These are phyloP conservation scores for Euphorbia peplus DNA, from an alignment of 345 rosid genomes.

Conservation along the genomic window DNA sequence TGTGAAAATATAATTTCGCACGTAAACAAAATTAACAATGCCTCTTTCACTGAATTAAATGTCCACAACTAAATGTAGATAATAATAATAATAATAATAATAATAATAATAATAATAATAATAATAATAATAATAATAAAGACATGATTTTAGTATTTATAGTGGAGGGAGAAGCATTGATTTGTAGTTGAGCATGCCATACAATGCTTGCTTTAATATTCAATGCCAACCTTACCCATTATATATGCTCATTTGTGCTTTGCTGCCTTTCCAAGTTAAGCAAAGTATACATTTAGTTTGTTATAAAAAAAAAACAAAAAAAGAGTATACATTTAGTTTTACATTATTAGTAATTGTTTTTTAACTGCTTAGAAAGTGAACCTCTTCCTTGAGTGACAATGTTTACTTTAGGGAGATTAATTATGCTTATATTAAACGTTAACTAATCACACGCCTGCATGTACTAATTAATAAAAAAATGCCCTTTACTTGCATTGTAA, in stretches of 20 bases:
- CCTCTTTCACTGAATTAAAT: too few species aligned
- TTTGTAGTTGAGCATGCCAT: constrained; percentile 28
- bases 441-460: constrained; percentile 8
- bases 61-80: too few species aligned
- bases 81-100: too few species aligned
- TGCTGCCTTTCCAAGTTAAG: constrained; percentile 45
- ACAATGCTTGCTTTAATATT: constrained; percentile 16
- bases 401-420: background rate
- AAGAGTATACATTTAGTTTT: too few species aligned
- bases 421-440: constrained; percentile 2
- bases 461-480: too few species aligned
- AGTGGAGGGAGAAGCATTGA: constrained; percentile 24
- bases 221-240: constrained; percentile 3
- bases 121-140: too few species aligned
- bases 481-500: constrained; percentile 8
- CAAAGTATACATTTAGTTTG: too few species aligned
- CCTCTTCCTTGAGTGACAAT: background rate
- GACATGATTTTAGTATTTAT: constrained; percentile 19
- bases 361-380: background rate
- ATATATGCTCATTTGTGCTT: constrained; percentile 23
- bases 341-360: background rate
- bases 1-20: too few species aligned
- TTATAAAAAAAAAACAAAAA: too few species aligned
- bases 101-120: too few species aligned
- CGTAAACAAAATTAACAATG: too few species aligned